These are phyloP conservation scores for Clarireedia homoeocarpa DNA, from an alignment of 2,329 filamentous ascomycete species.

Conservation along the genomic window DNA sequence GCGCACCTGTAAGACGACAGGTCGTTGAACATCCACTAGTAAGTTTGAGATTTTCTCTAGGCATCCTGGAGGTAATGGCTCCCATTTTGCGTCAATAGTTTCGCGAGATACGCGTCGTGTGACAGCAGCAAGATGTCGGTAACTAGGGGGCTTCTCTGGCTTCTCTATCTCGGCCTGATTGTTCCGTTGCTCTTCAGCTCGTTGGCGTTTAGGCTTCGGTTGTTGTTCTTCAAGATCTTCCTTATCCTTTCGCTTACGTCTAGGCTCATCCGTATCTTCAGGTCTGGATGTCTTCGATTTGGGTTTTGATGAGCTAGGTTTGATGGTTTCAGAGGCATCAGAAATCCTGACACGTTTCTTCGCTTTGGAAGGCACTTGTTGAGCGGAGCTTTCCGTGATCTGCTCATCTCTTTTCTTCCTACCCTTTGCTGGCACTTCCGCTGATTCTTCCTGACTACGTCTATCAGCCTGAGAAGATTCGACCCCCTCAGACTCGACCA, in stretches of 20 bases:
- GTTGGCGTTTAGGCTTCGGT: slow-evolving; percentile 10
- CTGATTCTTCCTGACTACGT: not conserved
- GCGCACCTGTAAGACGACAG: slow-evolving; percentile 50
- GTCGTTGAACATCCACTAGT: slow-evolving; percentile 50
- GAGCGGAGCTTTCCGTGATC: not conserved
- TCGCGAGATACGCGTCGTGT: slow-evolving; percentile 50
- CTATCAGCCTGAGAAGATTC: not conserved
- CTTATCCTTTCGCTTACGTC: slow-evolving; percentile 4
- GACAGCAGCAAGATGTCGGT: slow-evolving; percentile 44
- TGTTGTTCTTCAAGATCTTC: not conserved
- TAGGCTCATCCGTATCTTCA: not conserved
- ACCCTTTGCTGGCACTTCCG: not conserved
- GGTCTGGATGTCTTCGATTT: not conserved
- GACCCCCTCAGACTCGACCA: not conserved
- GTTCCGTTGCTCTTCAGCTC: slow-evolving; percentile 1
- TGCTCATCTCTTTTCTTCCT: not conserved
- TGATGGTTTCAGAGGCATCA: not conserved
- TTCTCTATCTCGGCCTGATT: slow-evolving; percentile 5
- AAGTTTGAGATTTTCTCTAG: slow-evolving; percentile 48
- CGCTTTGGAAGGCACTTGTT: not conserved
- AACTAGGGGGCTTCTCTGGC: slow-evolving; percentile 24
- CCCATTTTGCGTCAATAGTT: slow-evolving; percentile 63
- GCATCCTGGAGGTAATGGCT: slow-evolving; percentile 45
- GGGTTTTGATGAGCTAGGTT: not conserved
- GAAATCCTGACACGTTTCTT: slow-evolving; percentile 7